Base-by-base conservation (phyloP, 2,329 filamentous ascomycete species). In the Calonectria montana region DNA sequence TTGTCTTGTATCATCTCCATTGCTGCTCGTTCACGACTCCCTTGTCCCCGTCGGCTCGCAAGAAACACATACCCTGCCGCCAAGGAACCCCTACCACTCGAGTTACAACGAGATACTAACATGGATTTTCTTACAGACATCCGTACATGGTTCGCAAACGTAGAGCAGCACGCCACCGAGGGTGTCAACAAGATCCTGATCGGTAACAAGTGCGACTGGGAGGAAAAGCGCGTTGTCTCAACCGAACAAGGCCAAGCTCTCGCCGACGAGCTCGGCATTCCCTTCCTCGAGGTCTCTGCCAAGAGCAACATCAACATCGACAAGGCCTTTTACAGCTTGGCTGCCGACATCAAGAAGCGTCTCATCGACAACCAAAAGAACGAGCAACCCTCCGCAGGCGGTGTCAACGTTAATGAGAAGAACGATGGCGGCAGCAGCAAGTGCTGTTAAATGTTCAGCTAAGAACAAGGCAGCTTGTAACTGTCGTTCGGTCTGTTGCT, bases 241-340 rank as follows among this genome's bases (percentile, higher is more conserved):
- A 97, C 94, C 72, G 96, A 98, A 84, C 93, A 95, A 82, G 97
- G 97, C 79, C 96, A 99, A 85, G 93, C 93, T 76, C 91, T 99
- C 69, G 97, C 97, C 71, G 94, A 98, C 86, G 97, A 98, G 86
- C 92, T 99, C 73, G 95, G 96, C 81, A 97, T 99, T 76, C 96
- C 97, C 23, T 99, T 99, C 89, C 94, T 99, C 83, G 97, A 99
- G 85, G 97, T 99, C 74, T 97, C 95, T 21, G 97, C 97, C 76
- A 99, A 99, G 90, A 96, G 94, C 88, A 98, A 98, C 88, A 98
- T 98, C 91, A 99, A 99, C 87, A 97, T 99, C 81, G 97, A 99
- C 86, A 96, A 98, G 88, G 97, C 97, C 21, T 99, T 99, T 84
- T 98, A 97, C 88, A 96, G 90, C 83, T 91, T 99, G 79, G 97